Evolutionary conservation across 2,329 filamentous ascomycete species (phyloP).

Genomic region (Neofusicoccum laricinum): DNA sequence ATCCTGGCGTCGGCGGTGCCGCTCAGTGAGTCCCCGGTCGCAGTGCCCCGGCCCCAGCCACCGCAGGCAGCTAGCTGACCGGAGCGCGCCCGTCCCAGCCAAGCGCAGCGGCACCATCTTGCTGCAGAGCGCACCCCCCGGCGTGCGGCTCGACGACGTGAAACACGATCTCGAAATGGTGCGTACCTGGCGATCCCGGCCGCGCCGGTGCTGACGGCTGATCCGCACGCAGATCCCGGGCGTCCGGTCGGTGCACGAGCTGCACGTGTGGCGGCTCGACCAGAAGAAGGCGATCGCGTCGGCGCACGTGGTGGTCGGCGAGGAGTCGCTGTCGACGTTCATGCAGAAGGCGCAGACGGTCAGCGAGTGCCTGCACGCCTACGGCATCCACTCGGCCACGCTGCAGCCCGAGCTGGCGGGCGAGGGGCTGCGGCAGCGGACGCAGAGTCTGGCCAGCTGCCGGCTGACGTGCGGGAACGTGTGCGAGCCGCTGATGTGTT

Average conservation of each 20-base stretch:
- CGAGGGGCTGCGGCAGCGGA: conserved; percentile 24
- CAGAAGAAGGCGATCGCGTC: conserved; percentile 68
- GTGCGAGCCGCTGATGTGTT: conserved; percentile 55
- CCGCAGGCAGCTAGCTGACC: too few species aligned
- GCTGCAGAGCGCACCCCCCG: conserved; percentile 62
- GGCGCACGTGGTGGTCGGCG: conserved; percentile 63
- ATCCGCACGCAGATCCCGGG: conserved; percentile 58
- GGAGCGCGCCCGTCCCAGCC: conserved; percentile 30
- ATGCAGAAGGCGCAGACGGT: conserved; percentile 60
- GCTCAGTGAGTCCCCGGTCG: conserved; percentile 47
- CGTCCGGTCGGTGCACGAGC: conserved; percentile 65
- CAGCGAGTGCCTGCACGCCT: conserved; percentile 67
- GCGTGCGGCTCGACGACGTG: conserved; percentile 60
- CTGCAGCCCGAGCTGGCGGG: conserved; percentile 62
- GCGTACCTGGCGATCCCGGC: conserved; percentile 17
- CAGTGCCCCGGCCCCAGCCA: too few species aligned
- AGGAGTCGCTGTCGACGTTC: conserved; percentile 55
- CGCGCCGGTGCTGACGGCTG: neutral
- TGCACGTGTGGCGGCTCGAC: conserved; percentile 72
- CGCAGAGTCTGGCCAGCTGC: conserved; percentile 40
- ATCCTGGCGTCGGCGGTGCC: conserved; percentile 64
- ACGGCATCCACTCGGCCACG: conserved; percentile 70
- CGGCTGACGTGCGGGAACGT: conserved; percentile 52
- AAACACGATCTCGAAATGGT: conserved; percentile 67
- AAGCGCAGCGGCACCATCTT: conserved; percentile 63